phyloP scores from a whole-genome alignment of 2,329 filamentous ascomycete species.

The Diaporthe nobilis region DNA sequence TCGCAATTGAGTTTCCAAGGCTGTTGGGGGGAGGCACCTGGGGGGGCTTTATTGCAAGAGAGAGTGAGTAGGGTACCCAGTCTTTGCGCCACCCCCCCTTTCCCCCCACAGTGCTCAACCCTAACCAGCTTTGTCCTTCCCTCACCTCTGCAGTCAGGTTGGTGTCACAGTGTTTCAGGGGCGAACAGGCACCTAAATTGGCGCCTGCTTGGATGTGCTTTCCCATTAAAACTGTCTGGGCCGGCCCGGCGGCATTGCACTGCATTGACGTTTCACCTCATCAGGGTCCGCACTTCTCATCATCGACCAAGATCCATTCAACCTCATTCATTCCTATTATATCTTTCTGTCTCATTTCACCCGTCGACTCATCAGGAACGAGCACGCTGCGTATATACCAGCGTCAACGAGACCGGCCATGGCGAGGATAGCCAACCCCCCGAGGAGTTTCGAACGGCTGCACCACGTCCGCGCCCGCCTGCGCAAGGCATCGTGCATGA shows the following conservation, averaged over 20 bases:
- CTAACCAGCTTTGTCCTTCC: neutral
- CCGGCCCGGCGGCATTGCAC: slow-evolving; percentile 2
- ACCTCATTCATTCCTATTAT: neutral
- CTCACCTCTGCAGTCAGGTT: neutral
- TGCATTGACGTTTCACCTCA: slow-evolving; percentile 31
- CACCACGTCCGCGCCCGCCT: slow-evolving; percentile 38
- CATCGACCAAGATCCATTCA: neutral
- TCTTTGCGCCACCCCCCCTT: too few relatives aligned
- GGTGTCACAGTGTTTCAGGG: neutral
- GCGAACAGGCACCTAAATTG: slow-evolving; percentile 24
- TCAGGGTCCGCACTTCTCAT: neutral
- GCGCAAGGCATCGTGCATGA: slow-evolving; percentile 39
- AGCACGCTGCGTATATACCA: neutral
- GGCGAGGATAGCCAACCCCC: slow-evolving; percentile 17
- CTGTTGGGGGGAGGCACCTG: too few relatives aligned
- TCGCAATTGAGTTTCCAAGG: neutral
- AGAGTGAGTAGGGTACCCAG: too few relatives aligned
- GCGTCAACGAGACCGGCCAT: neutral
- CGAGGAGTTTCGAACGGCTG: slow-evolving; percentile 26
- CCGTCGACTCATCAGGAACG: neutral
- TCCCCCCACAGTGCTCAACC: neutral
- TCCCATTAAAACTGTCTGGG: neutral
- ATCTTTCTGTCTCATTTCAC: neutral
- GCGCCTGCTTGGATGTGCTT: neutral
- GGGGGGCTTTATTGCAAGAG: too few relatives aligned